phyloP scores from a whole-genome alignment of 2,329 filamentous ascomycete genomes.

The Mycosphaerelloides madeirae region DNA sequence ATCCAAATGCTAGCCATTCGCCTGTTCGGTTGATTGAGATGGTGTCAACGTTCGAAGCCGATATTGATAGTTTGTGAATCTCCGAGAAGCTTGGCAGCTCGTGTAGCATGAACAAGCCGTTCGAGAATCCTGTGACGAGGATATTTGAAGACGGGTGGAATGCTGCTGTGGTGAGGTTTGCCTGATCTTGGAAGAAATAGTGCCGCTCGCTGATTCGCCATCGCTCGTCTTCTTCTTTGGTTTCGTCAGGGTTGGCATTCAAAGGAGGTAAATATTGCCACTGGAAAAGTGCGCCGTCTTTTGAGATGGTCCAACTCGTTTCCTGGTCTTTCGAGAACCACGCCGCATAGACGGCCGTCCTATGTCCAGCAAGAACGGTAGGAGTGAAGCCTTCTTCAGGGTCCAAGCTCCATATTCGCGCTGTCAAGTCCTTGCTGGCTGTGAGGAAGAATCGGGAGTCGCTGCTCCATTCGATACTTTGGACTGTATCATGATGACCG shows the following conservation, averaged over 20 bases:
- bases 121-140: conserved; percentile 95
- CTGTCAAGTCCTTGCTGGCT: conserved; percentile 85
- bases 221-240: conserved; percentile 61
- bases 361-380: conserved; percentile 84
- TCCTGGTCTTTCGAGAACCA: conserved; percentile 96
- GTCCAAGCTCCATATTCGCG: conserved; percentile 90
- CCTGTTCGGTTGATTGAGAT: conserved; percentile 91
- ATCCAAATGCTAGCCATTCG: conserved; percentile 96
- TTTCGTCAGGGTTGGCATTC: conserved; percentile 48
- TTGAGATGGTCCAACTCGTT: conserved; percentile 91
- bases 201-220: conserved; percentile 91
- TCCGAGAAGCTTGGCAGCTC: conserved; percentile 94
- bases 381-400: conserved; percentile 82
- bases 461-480: conserved; percentile 87
- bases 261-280: conserved; percentile 74
- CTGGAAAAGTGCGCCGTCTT: conserved; percentile 91
- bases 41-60: conserved; percentile 92
- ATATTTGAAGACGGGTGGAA: conserved; percentile 84
- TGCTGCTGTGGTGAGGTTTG: conserved; percentile 81
- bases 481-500: conserved; percentile 83
- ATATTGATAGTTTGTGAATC: conserved; percentile 90
- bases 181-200: conserved; percentile 89
- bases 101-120: conserved; percentile 88
- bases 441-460: conserved; percentile 95
- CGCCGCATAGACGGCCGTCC: conserved; percentile 85